Base-by-base conservation (phyloP, 352 stramenopile species). In the Phytopythium helicoides region DNA sequence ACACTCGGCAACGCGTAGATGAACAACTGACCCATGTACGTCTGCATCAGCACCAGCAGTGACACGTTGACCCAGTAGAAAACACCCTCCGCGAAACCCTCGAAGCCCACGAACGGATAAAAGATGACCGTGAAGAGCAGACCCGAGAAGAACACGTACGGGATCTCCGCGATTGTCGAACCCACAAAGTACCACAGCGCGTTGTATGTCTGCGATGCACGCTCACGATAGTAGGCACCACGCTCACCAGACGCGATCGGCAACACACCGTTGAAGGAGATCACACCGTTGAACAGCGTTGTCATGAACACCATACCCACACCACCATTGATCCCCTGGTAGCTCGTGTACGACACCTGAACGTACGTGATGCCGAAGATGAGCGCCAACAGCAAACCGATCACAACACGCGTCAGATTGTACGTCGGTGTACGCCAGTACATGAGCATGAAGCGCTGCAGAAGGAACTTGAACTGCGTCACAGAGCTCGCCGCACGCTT, bases 221-320 rank as follows among this genome's bases (percentile, higher is more conserved):
- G n/a, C n/a, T n/a, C n/a, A n/a, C n/a, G n/a, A n/a, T n/a, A n/a
- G n/a, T n/a, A n/a, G n/a, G n/a, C n/a, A n/a, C n/a, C n/a, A n/a
- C n/a, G n/a, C n/a, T n/a, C n/a, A n/a, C n/a, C n/a, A n/a, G n/a
- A n/a, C n/a, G n/a, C n/a, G n/a, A n/a, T n/a, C n/a, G n/a, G n/a
- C n/a, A n/a, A 9, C 4, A 86, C 73, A 0, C 65, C 79, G 22
- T 84, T 71, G 38, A 94, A 80, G 26, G 70, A 80, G 9, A 84
- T 78, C 26, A 92, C 68, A 22, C 63, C 69, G 36, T 76, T 72
- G 50, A 96, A 96, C 40, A 89, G 26, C 3, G 86, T 77, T 3
- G 74, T 68, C 8, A 85, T 66, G 62, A 91, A 96, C n/a, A 94
- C 81, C 9, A 92, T 67, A 25, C 75, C 76, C 15, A 94, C 50